These are phyloP conservation scores for Apiotrichum gamsii DNA, from an alignment of 1,284 basidiomycete species.

Conservation along the genomic window DNA sequence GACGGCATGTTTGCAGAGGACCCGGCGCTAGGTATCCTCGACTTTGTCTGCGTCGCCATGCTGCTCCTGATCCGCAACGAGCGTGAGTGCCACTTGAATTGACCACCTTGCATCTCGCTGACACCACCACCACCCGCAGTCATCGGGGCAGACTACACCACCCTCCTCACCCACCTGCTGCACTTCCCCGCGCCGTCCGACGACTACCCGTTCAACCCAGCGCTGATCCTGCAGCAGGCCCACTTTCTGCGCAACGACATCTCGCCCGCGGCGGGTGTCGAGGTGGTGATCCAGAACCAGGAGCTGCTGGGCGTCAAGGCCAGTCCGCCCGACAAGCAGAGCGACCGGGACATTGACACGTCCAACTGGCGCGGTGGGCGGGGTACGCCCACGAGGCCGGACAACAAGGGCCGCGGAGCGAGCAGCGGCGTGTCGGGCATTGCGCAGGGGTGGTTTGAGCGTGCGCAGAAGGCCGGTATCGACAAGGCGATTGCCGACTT, in stretches of 20 bases:
- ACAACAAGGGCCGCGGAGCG: conserved; percentile 6
- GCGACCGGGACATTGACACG: background rate
- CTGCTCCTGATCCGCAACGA: conserved; percentile 81
- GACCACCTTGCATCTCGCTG: too few relatives aligned
- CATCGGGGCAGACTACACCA: conserved; percentile 74
- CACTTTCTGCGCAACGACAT: conserved; percentile 67
- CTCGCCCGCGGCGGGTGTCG: conserved; percentile 63
- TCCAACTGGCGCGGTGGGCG: background rate
- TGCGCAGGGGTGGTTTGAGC: conserved; percentile 43
- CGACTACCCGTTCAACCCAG: conserved; percentile 49
- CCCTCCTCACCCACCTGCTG: conserved; percentile 70
- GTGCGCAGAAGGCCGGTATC: conserved; percentile 46
- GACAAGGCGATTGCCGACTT: conserved; percentile 46
- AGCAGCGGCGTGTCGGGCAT: conserved; percentile 39
- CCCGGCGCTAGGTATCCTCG: conserved; percentile 60
- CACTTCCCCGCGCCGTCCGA: conserved; percentile 61
- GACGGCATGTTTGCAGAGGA: conserved; percentile 84
- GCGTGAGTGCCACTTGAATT: too few relatives aligned
- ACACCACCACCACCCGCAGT: too few relatives aligned
- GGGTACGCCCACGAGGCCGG: background rate
- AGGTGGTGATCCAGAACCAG: conserved; percentile 70
- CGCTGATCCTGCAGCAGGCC: conserved; percentile 73
- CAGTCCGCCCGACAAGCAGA: conserved; percentile 5
- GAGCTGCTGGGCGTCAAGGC: conserved; percentile 64
- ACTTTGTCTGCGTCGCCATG: conserved; percentile 86